Evolutionary conservation across 208 protist genomes (phyloP).

Genomic region (Acanthamoeba castellanii): DNA sequence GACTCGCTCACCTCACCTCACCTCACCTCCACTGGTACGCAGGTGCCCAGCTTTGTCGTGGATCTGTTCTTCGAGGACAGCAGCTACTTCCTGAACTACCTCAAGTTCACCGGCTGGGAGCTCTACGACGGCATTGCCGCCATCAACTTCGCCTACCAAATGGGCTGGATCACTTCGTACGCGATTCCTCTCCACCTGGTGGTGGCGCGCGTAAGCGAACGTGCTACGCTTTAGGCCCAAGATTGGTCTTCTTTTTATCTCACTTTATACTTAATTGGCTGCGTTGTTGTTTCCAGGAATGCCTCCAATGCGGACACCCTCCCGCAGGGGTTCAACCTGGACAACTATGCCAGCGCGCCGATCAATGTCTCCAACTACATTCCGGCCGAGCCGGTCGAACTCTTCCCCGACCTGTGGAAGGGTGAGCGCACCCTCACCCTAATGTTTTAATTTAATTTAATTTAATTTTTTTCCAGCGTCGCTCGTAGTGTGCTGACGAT

Average conservation of each 20-base stretch:
- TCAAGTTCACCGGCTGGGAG: constrained; percentile 49
- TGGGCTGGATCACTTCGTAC: constrained; percentile 66
- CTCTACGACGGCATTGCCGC: constrained; percentile 61
- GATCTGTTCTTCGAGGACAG: constrained; percentile 71
- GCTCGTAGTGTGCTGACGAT: too few relatives aligned
- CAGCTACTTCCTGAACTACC: constrained; percentile 70
- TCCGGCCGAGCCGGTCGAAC: constrained; percentile 36
- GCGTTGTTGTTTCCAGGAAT: background rate
- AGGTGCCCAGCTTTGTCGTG: constrained; percentile 62
- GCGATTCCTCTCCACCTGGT: background rate
- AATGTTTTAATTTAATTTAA: background rate
- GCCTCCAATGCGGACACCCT: background rate
- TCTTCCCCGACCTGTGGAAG: constrained; percentile 66
- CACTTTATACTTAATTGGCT: background rate
- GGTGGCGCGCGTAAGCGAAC: too few relatives aligned
- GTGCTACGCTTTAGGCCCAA: too few relatives aligned
- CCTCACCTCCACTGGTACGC: background rate
- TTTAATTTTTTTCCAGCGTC: background rate
- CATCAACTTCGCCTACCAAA: constrained; percentile 73
- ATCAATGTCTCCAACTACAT: constrained; percentile 66
- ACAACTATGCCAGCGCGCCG: background rate
- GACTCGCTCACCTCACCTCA: background rate
- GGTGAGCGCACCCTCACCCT: background rate
- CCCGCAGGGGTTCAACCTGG: constrained; percentile 55
- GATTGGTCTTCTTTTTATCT: background rate